A percentile compares a stretch with the other conserved stretches of the same genome.
Evolutionary conservation across 2,329 filamentous ascomycete species (phyloP).

Genomic region (Penicillium sp.): DNA sequence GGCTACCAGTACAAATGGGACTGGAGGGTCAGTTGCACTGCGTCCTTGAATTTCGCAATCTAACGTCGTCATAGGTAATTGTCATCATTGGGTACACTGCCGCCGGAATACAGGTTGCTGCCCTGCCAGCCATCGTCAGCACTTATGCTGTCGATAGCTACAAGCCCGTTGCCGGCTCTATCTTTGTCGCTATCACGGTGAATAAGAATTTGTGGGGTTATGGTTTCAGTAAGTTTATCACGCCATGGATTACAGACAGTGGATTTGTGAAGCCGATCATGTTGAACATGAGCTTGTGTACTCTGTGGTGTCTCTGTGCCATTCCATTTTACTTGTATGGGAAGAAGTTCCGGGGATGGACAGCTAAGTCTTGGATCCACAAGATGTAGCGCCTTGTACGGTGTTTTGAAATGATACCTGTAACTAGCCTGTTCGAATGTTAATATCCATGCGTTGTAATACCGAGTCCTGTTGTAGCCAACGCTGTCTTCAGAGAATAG

Average conservation of each 20-base stretch:
- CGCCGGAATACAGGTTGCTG: slow-evolving; percentile 59
- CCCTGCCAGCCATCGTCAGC: slow-evolving; percentile 58
- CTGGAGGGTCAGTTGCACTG: slow-evolving; percentile 47
- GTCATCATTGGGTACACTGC: slow-evolving; percentile 60
- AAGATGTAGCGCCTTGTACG: slow-evolving; percentile 44
- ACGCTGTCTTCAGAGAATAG: no score
- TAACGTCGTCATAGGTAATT: slow-evolving; percentile 34
- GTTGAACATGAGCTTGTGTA: slow-evolving; percentile 57
- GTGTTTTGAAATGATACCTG: no score
- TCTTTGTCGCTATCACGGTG: slow-evolving; percentile 63
- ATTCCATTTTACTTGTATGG: slow-evolving; percentile 59
- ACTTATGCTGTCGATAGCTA: slow-evolving; percentile 64
- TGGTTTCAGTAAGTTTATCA: slow-evolving; percentile 58
- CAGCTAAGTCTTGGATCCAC: slow-evolving; percentile 56
- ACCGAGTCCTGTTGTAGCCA: no score
- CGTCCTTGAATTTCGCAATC: background rate
- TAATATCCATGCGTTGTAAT: no score
- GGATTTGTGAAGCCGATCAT: slow-evolving; percentile 60
- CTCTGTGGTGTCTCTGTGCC: slow-evolving; percentile 55
- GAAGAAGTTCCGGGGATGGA: slow-evolving; percentile 59
- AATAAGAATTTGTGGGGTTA: slow-evolving; percentile 67
- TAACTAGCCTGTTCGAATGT: no score
- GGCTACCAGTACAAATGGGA: slow-evolving; percentile 56
- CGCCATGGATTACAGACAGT: slow-evolving; percentile 49
- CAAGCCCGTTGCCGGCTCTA: slow-evolving; percentile 60